phyloP scores from a whole-genome alignment of 805 yeast genomes.

The Nakazawaea wyomingensis region DNA sequence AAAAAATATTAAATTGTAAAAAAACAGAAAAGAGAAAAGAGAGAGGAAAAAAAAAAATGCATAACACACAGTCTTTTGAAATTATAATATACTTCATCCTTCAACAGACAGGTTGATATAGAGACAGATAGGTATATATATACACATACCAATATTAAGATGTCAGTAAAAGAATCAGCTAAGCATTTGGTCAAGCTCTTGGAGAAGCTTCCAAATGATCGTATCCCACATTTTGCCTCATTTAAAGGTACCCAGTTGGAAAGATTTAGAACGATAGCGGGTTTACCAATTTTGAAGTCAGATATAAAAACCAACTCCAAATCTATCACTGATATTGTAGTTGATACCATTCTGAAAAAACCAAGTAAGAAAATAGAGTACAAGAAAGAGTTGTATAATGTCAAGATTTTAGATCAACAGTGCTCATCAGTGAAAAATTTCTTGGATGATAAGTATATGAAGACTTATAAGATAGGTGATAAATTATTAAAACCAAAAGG shows the following conservation, averaged over 20 bases:
- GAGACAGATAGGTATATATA: background rate
- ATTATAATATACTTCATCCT: too few species aligned
- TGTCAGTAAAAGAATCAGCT: constrained; percentile 44
- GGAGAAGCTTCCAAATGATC: constrained; percentile 63
- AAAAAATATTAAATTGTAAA: too few species aligned
- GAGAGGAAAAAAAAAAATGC: too few species aligned
- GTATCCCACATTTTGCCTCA: constrained; percentile 62
- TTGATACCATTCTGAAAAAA: constrained; percentile 18
- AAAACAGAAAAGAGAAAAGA: too few species aligned
- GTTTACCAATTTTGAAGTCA: constrained; percentile 33
- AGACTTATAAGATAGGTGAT: constrained; percentile 59
- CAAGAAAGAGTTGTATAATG: constrained; percentile 46
- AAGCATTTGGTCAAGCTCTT: constrained; percentile 52
- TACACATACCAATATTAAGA: constrained; percentile 9
- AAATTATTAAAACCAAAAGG: constrained; percentile 78
- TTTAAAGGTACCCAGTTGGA: constrained; percentile 64
- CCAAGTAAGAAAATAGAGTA: constrained; percentile 29
- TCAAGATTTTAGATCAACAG: constrained; percentile 45
- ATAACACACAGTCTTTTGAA: too few species aligned
- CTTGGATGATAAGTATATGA: constrained; percentile 55
- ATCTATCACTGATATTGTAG: constrained; percentile 17
- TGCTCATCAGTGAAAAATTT: constrained; percentile 52
- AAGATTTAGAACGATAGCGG: constrained; percentile 48
- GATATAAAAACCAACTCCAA: constrained; percentile 30
- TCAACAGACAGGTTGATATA: too few species aligned